Evolutionary conservation across 75 land plant genomes (phyloP).

Genomic region (Chamaecyparis obtusa): DNA sequence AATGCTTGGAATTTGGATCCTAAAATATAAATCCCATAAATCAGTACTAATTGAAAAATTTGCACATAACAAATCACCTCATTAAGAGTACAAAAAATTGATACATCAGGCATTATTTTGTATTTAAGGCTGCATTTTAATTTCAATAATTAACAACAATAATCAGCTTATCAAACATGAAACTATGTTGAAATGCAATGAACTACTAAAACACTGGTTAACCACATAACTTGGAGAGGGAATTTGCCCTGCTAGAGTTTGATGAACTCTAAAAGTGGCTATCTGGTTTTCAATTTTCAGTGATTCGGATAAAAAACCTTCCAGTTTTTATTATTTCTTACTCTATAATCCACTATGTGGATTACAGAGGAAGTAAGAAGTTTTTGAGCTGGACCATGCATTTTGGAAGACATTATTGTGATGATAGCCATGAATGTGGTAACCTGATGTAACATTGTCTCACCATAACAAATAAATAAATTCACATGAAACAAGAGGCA

Average conservation of each 20-base stretch:
- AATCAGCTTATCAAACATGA: not conserved
- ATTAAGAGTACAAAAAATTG: not conserved
- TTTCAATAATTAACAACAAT: not conserved
- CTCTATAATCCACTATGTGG: not conserved
- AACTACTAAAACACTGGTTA: not conserved
- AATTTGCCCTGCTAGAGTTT: not conserved
- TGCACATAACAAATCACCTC: not conserved
- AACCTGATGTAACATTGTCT: not conserved
- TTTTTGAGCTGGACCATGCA: not conserved
- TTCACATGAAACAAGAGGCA: not conserved
- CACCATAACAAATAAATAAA: not conserved
- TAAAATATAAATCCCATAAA: slow-evolving; percentile 18
- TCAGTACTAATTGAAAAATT: not conserved
- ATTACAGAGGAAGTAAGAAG: too few species aligned
- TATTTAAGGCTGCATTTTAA: not conserved
- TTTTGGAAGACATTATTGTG: not conserved
- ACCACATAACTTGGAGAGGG: not conserved
- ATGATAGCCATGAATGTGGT: not conserved
- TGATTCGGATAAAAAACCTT: not conserved
- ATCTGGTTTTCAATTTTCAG: not conserved
- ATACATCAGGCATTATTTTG: not conserved
- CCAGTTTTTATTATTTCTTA: not conserved
- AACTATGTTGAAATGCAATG: not conserved
- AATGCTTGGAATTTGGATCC: slow-evolving; percentile 97
- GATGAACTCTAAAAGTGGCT: not conserved